phyloP scores from a whole-genome alignment of 2,329 filamentous ascomycete species.

The Plenodomus lindquistii region DNA sequence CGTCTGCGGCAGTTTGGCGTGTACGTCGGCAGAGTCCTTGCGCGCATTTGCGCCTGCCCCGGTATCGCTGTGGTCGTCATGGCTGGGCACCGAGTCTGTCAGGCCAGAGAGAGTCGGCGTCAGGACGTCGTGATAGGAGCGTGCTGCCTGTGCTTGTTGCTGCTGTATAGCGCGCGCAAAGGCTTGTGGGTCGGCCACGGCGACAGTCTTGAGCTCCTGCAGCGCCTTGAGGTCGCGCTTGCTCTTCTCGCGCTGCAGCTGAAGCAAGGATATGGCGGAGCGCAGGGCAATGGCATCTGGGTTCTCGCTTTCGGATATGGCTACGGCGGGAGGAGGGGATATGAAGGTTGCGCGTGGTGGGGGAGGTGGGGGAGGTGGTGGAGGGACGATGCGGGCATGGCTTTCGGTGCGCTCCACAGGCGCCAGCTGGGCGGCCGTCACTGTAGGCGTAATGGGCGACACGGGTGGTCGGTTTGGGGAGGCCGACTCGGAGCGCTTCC shows the following conservation, averaged over 20 bases:
- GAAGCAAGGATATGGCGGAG: conserved; percentile 82
- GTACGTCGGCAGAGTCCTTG: conserved; percentile 33
- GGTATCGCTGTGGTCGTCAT: conserved; percentile 20
- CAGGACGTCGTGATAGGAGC: conserved; percentile 36
- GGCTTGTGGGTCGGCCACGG: conserved; percentile 69
- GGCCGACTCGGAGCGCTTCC: conserved; percentile 31
- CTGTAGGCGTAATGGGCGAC: conserved; percentile 47
- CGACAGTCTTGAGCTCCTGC: conserved; percentile 69
- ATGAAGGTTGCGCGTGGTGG: conserved; percentile 43
- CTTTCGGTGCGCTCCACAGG: conserved; percentile 30
- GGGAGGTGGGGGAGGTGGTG: conserved; percentile 2
- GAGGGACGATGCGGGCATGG: conserved; percentile 30
- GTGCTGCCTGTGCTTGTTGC: conserved; percentile 54
- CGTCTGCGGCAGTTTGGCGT: conserved; percentile 12
- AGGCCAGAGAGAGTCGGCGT: conserved; percentile 44
- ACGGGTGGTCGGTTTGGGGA: conserved; percentile 45
- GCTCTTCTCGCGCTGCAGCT: conserved; percentile 81
- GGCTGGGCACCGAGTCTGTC: conserved; percentile 32
- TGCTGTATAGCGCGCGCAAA: conserved; percentile 71
- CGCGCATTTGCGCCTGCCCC: conserved; percentile 20
- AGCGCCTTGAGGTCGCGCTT: conserved; percentile 74
- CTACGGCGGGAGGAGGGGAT: conserved; percentile 48
- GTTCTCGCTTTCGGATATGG: conserved; percentile 61
- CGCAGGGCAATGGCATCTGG: conserved; percentile 86
- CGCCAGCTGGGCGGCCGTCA: conserved; percentile 40